phyloP scores from a whole-genome alignment of 2,329 filamentous ascomycete species.

The Fusarium setosum region DNA sequence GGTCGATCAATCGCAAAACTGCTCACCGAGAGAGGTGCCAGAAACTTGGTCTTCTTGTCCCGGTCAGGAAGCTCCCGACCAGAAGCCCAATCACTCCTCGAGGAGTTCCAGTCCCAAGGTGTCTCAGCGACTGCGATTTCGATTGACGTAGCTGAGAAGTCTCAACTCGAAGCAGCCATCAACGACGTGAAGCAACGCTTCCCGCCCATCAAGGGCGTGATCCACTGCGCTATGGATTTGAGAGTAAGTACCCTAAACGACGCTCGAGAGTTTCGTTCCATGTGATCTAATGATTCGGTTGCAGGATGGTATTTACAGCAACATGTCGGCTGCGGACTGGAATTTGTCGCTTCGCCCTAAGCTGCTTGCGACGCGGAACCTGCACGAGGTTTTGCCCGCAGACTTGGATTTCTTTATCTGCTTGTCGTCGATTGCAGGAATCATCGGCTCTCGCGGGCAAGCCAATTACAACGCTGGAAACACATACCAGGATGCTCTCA shows the following conservation, averaged over 20 bases:
- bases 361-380: background rate
- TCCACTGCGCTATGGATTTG: background rate
- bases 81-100: background rate
- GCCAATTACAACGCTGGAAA: background rate
- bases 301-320: background rate
- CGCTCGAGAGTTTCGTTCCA: too few species aligned
- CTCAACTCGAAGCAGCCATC: too few species aligned
- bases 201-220: background rate
- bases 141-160: too few species aligned
- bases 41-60: constrained; percentile 6
- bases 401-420: background rate
- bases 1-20: background rate
- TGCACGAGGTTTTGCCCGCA: background rate
- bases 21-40: constrained; percentile 9
- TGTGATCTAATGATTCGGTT: too few species aligned
- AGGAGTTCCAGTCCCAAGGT: background rate
- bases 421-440: background rate
- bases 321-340: background rate
- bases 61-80: background rate
- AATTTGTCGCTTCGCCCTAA: background rate
- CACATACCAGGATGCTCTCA: background rate
- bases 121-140: too few species aligned
- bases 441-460: background rate
- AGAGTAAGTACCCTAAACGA: too few species aligned
- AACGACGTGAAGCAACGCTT: background rate